Conservation (phyloP, 2,329 filamentous ascomycete species). For the Fusarium sp. region DNA sequence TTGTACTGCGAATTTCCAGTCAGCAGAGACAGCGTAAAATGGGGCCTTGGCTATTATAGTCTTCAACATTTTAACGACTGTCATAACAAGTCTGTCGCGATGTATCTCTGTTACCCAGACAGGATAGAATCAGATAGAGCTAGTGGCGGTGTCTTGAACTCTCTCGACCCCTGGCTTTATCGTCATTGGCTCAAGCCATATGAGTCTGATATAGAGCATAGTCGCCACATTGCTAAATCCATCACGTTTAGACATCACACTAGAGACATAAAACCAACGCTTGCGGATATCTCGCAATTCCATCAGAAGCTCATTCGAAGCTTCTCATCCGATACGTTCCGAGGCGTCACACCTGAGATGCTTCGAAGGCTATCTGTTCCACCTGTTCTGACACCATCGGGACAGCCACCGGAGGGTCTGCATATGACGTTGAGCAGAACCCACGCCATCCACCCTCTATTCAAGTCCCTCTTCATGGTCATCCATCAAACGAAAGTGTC, state of each 20-base stretch:
- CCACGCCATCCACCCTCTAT: background rate
- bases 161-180: conserved; percentile 11
- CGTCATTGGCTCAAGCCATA: conserved; percentile 7
- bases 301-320: background rate
- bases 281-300: background rate
- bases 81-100: conserved; percentile 2
- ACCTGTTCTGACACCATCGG: background rate
- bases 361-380: background rate
- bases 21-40: background rate
- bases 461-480: background rate
- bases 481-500: background rate
- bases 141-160: background rate
- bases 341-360: background rate
- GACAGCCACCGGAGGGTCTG: background rate
- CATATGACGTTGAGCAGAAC: background rate
- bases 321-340: background rate
- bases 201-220: background rate
- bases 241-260: background rate
- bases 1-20: background rate
- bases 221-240: background rate
- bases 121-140: background rate
- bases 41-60: background rate
- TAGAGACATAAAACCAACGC: background rate
- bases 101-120: background rate
- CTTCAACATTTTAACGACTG: background rate